Evolutionary conservation across 495 filamentous ascomycete genomes (phyloP), one percentile per base, ranked within the genome.

Genomic region (Penicillium taxi): DNA sequence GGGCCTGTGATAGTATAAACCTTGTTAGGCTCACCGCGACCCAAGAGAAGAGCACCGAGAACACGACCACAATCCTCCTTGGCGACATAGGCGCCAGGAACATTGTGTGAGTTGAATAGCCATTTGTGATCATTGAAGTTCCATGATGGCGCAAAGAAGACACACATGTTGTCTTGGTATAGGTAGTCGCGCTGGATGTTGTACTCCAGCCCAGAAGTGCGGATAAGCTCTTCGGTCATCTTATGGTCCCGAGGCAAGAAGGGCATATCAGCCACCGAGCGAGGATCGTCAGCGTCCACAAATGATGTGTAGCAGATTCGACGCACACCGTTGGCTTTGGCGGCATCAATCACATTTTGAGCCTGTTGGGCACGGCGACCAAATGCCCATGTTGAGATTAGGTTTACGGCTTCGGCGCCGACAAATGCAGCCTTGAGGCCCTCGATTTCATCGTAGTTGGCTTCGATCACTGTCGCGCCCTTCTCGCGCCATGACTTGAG

Each of bases 231-330:
- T 13, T 35, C 32, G 6, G 8, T 35, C 21, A 15, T 11, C n/a
- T 35, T 35, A 15, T 35, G 32, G 13, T 35, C 20, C 3, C 21
- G 32, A 25, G 32, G 32, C 19, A 35, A 25, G n/a, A 35, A 35
- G 21, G 18, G 21, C 32, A 35, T 35, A 6, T 35, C 32, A 17
- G 23, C 3, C 7, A 25, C 21, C 21, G 32, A 21, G n/a, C 20
- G 20, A 6, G 32, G 32, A 15, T 25, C 21, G 17, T 35, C 32
- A 15, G 32, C 32, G 20, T 21, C 21, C 6, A 35, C 32, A 9
- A 35, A 35, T 12, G 32, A 35, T 11, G 32, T 35, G 7, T 35
- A 35, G 21, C 32, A 35, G 32, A 35, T 35, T 2, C 32, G 21
- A 22, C 32, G 32, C 13, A 35, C 32, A 15, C 21, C 32, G 21